Conservation (phyloP, 306 rosid genomes). For the Lagenaria siceraria region DNA sequence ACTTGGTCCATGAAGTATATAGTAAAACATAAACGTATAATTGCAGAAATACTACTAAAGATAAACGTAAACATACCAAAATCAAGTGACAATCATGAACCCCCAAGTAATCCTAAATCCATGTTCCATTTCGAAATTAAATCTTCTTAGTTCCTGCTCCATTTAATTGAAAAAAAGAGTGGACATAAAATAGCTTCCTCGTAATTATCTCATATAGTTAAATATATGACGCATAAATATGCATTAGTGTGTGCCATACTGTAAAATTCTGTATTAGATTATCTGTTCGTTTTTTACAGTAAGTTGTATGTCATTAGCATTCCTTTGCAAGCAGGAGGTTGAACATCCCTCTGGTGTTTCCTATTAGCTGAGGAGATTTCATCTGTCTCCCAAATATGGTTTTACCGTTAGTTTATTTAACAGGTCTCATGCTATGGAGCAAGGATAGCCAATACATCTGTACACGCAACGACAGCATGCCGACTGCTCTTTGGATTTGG, state of each 20-base stretch:
- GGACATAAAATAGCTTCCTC: background rate
- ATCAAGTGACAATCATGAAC: background rate
- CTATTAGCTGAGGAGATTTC: background rate
- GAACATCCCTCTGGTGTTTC: background rate
- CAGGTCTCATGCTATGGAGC: conserved; percentile 92
- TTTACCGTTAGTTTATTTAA: conserved; percentile 1
- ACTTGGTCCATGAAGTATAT: background rate
- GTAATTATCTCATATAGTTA: background rate
- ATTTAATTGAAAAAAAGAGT: background rate
- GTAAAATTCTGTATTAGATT: background rate
- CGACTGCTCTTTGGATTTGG: conserved; percentile 88
- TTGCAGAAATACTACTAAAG: background rate
- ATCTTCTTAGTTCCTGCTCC: background rate
- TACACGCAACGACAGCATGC: conserved; percentile 91
- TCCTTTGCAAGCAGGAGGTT: background rate
- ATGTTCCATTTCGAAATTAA: background rate
- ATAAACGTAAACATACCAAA: background rate
- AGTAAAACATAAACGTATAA: background rate
- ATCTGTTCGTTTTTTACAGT: background rate
- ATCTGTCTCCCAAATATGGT: background rate
- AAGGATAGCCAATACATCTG: conserved; percentile 81
- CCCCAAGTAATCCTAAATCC: background rate
- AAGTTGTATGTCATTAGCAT: background rate
- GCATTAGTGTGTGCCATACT: background rate
- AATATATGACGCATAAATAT: background rate